phyloP scores from a whole-genome alignment of 352 stramenopile genomes.

The Thalassiosira exigua region DNA sequence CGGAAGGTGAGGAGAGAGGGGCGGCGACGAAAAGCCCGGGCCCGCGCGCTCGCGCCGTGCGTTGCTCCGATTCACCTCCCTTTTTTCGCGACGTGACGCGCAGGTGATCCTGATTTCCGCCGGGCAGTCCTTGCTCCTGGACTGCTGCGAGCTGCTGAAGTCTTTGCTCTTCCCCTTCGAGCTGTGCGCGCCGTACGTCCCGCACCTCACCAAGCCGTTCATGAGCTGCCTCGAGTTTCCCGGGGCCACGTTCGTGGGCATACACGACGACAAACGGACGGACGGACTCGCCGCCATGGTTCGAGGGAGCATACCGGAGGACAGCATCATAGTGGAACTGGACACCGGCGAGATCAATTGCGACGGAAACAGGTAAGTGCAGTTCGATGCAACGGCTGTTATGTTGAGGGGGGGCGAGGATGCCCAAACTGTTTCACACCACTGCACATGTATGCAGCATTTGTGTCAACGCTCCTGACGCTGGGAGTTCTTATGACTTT shows the following conservation, averaged over 20 bases:
- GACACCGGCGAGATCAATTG: conserved; percentile 78
- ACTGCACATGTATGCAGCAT: no score
- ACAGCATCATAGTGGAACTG: conserved; percentile 82
- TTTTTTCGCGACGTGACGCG: neutral
- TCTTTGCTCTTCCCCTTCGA: conserved; percentile 84
- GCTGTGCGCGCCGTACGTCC: conserved; percentile 80
- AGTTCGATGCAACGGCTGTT: conserved; percentile 76
- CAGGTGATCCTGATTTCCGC: conserved; percentile 82
- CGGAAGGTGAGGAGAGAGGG: conserved; percentile 62
- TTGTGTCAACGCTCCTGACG: no score
- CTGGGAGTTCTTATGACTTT: no score
- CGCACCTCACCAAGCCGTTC: conserved; percentile 79
- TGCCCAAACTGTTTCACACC: no score
- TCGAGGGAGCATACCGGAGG: conserved; percentile 71
- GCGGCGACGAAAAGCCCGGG: no score
- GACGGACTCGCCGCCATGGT: conserved; percentile 71
- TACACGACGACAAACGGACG: conserved; percentile 73
- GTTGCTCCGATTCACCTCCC: neutral
- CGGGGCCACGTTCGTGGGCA: conserved; percentile 83
- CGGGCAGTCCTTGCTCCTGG: conserved; percentile 73
- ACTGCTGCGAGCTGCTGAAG: conserved; percentile 81
- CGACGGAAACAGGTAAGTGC: conserved; percentile 66
- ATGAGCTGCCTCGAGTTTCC: conserved; percentile 84
- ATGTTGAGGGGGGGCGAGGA: neutral
- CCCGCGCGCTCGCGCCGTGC: neutral